Base-by-base conservation (phyloP, 805 yeast species). In the Saccharomycopsis microspora region DNA sequence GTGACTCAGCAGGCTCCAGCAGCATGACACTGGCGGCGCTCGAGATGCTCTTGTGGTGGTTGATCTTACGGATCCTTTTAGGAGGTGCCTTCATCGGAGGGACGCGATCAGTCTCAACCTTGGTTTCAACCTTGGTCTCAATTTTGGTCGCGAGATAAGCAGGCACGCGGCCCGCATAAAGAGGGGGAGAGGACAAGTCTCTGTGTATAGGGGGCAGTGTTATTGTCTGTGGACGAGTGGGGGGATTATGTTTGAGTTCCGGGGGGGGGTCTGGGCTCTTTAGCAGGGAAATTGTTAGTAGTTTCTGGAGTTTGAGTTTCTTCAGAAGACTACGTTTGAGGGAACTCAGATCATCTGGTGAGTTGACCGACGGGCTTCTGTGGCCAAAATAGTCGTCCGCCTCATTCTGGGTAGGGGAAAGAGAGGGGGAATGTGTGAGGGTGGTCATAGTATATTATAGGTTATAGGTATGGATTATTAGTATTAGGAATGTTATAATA, bases 131-230 rank as follows among this genome's bases (percentile, higher is more conserved):
- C 7, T 27, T 29, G 3, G n/a, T 32, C 7, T n/a, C 32, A 11
- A 8, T 9, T 30, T 46, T 42, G 44, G 51, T 48, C n/a, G 44
- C 41, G 10, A 48, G 5, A 33, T 48, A 48, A 29, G 51, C 51
- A n/a, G 51, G 51, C 28, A 44, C 11, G 37, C 41, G 39, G 37
- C 44, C 36, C n/a, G 11, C 44, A 43, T 33, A 34, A 44, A 5
- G 52, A 41, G n/a, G 44, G 43, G 43, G 32, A 46, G 33, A 9
- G 8, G 36, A n/a, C 8, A 34, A 34, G 8, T 9, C n/a, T 34
- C 8, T 34, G 2, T 34, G 8, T 34, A 9, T 8, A n/a, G 36
- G 10, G 8, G 8, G 36, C 8, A 34, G 8, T 34, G n/a, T 8
- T 9, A 34, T 34, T 34, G n/a, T 8, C 8, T 34, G 36, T n/a